Evolutionary conservation across 202 grass and related monocot genomes (phyloP).

Genomic region (Zoysia matrella): DNA sequence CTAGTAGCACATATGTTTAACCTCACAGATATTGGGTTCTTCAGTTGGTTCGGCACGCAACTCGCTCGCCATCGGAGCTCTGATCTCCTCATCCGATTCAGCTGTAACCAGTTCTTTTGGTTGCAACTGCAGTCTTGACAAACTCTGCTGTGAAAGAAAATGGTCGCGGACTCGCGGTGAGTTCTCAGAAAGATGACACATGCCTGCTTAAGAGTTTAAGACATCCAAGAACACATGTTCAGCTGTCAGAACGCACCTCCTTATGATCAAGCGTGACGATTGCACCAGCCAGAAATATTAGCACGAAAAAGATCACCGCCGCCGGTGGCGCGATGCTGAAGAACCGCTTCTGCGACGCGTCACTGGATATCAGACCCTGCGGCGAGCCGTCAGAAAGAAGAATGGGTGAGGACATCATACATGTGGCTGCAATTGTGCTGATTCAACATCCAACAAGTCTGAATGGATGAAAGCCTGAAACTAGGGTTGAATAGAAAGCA

Average conservation of each 20-base stretch:
- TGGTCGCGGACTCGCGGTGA: not conserved
- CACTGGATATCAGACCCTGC: slow-evolving; percentile 55
- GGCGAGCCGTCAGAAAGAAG: slow-evolving; percentile 28
- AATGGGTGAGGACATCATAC: slow-evolving; percentile 37
- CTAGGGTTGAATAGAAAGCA: slow-evolving; percentile 25
- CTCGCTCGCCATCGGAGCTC: slow-evolving; percentile 16
- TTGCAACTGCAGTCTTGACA: slow-evolving; percentile 45
- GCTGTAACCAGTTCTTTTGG: not conserved
- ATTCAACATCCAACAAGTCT: slow-evolving; percentile 6
- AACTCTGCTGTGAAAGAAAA: slow-evolving; percentile 45
- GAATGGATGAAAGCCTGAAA: slow-evolving; percentile 7
- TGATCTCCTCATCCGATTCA: not conserved
- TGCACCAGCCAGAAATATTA: slow-evolving; percentile 51
- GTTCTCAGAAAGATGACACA: not conserved
- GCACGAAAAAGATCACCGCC: slow-evolving; percentile 51
- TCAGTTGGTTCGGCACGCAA: slow-evolving; percentile 6
- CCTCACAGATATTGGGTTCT: slow-evolving; percentile 62
- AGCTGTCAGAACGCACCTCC: slow-evolving; percentile 46
- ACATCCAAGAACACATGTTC: slow-evolving; percentile 1
- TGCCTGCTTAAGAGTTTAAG: not conserved
- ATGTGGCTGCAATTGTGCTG: slow-evolving; percentile 10
- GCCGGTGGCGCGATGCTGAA: slow-evolving; percentile 13
- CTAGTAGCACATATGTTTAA: slow-evolving; percentile 15
- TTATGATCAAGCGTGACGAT: slow-evolving; percentile 56
- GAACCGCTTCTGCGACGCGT: slow-evolving; percentile 36